These are phyloP conservation scores for Karstenula rhodostoma DNA, from an alignment of 2,329 filamentous ascomycete genomes.

Conservation along the genomic window DNA sequence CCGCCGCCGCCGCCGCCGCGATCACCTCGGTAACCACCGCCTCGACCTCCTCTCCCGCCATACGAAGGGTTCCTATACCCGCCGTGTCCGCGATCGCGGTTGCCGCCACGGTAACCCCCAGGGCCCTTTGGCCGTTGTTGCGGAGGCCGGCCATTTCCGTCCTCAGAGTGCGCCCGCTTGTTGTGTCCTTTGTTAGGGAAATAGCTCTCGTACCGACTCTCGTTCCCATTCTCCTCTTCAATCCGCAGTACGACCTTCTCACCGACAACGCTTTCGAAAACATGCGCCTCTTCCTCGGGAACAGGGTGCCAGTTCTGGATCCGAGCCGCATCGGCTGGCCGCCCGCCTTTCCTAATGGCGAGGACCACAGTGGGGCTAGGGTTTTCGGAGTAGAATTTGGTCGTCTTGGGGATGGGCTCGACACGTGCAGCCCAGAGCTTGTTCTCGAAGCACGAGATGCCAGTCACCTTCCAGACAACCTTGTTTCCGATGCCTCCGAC, in stretches of 20 bases:
- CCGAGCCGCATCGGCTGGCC: constrained; percentile 79
- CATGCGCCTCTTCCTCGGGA: constrained; percentile 72
- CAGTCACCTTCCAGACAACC: constrained; percentile 83
- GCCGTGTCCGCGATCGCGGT: constrained; percentile 43
- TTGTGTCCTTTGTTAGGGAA: constrained; percentile 67
- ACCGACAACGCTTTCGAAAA: constrained; percentile 83
- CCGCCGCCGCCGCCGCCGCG: constrained; percentile 43
- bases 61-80: constrained; percentile 40
- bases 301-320: constrained; percentile 87
- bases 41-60: constrained; percentile 44
- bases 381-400: constrained; percentile 78
- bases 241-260: constrained; percentile 87
- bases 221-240: constrained; percentile 70
- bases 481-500: constrained; percentile 87
- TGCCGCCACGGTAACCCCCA: constrained; percentile 42
- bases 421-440: constrained; percentile 88
- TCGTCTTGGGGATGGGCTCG: constrained; percentile 72
- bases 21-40: constrained; percentile 54
- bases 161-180: constrained; percentile 40
- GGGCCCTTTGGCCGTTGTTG: constrained; percentile 26
- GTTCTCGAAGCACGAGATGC: constrained; percentile 76
- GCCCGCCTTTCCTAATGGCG: constrained; percentile 76
- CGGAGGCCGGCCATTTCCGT: constrained; percentile 57
- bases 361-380: constrained; percentile 81
- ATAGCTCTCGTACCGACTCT: constrained; percentile 70